Conservation (phyloP, 306 rosid genomes). For the Calophaca sinica region DNA sequence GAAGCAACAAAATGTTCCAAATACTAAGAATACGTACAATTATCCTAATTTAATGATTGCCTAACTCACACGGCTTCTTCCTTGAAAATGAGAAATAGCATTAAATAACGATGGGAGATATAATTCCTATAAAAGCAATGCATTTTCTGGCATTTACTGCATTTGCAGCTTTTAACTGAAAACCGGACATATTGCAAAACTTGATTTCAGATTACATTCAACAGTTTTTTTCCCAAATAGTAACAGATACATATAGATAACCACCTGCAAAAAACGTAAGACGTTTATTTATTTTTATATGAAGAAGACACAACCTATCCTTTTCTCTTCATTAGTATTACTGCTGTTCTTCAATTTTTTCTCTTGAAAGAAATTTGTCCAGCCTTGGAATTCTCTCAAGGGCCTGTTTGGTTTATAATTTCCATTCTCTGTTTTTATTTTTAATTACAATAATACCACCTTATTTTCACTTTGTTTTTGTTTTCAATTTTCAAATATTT, state of each 20-base stretch:
- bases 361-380: conserved; percentile 13
- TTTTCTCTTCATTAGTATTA: conserved; percentile 1
- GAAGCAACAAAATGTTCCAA: conserved; percentile 26
- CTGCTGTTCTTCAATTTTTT: conserved; percentile 8
- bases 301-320: conserved; percentile 19
- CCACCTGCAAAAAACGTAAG: conserved; percentile 16
- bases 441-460: background rate
- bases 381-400: conserved; percentile 13
- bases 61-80: conserved; percentile 18
- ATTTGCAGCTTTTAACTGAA: conserved; percentile 25
- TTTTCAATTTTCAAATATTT: background rate
- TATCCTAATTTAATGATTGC: conserved; percentile 21
- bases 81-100: conserved; percentile 23
- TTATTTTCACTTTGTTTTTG: background rate
- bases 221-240: background rate
- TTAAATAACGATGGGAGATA: background rate
- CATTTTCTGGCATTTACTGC: conserved; percentile 22
- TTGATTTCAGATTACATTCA: conserved; percentile 11
- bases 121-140: conserved; percentile 28
- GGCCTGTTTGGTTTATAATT: conserved; percentile 18
- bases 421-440: background rate
- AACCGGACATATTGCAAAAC: conserved; percentile 17
- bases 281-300: conserved; percentile 14
- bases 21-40: background rate
- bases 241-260: background rate